A percentile compares a stretch with the other conserved stretches of the same genome.
These are phyloP conservation scores for Fusarium paranaense DNA, from an alignment of 2,329 filamentous ascomycete genomes.

Conservation along the genomic window DNA sequence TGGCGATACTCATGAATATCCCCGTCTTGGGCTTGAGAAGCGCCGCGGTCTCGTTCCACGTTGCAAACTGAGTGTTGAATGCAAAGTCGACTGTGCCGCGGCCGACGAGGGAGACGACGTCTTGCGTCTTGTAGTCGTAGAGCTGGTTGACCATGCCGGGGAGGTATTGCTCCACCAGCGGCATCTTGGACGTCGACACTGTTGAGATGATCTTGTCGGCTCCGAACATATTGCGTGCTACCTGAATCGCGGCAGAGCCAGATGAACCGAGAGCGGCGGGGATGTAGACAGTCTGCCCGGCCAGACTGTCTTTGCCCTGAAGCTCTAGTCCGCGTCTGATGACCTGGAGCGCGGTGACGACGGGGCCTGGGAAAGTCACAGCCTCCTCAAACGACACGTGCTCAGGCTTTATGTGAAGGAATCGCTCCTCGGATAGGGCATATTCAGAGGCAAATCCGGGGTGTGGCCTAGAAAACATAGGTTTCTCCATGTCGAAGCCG, in stretches of 20 bases:
- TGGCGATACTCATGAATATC: constrained; percentile 56
- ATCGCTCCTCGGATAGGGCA: constrained; percentile 48
- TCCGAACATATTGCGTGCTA: constrained; percentile 63
- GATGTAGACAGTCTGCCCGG: constrained; percentile 64
- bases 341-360: constrained; percentile 58
- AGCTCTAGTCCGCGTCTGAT: constrained; percentile 54
- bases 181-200: constrained; percentile 64
- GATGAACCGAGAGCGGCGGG: constrained; percentile 62
- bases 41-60: constrained; percentile 54
- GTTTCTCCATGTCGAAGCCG: constrained; percentile 52
- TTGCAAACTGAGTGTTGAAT: constrained; percentile 59
- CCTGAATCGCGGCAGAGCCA: constrained; percentile 59
- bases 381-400: constrained; percentile 51
- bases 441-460: constrained; percentile 57
- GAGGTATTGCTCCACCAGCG: constrained; percentile 55
- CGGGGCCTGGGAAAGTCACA: constrained; percentile 51
- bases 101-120: constrained; percentile 52
- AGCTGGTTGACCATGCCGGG: constrained; percentile 61
- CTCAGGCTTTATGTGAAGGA: constrained; percentile 50
- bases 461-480: constrained; percentile 44
- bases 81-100: constrained; percentile 61
- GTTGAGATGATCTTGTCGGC: constrained; percentile 62
- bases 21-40: constrained; percentile 53
- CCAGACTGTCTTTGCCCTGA: constrained; percentile 52
- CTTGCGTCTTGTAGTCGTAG: constrained; percentile 61